Percentiles rank a stretch among this genome's conserved stretches.
Evolutionary conservation across 352 stramenopile species (phyloP).

Genomic region (Globisporangium radiosum): DNA sequence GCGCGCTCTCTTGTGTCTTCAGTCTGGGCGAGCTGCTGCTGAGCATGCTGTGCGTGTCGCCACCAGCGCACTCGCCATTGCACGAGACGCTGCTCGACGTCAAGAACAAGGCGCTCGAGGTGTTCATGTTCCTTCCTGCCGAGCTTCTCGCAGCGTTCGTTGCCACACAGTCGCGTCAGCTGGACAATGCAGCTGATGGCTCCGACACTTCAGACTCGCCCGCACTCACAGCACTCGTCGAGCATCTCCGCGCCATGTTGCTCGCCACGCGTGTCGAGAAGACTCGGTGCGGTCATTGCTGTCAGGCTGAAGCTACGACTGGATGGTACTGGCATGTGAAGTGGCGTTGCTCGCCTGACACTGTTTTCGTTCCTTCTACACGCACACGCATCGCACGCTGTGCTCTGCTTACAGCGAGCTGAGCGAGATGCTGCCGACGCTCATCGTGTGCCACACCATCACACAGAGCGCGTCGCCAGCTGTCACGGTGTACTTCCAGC

Average conservation of each 20-base stretch:
- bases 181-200: not conserved
- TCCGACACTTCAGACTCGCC: not conserved
- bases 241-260: slow-evolving; percentile 51
- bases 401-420: slow-evolving; percentile 15
- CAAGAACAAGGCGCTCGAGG: slow-evolving; percentile 59
- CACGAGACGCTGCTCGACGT: slow-evolving; percentile 28
- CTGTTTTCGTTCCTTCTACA: too few species aligned
- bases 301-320: not conserved
- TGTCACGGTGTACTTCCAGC: slow-evolving; percentile 36
- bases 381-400: too few species aligned
- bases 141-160: slow-evolving; percentile 38
- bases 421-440: slow-evolving; percentile 43
- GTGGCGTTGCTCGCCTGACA: too few species aligned
- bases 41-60: slow-evolving; percentile 26
- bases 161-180: slow-evolving; percentile 14
- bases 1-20: not conserved
- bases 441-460: slow-evolving; percentile 64
- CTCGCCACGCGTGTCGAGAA: slow-evolving; percentile 55
- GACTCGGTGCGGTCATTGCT: slow-evolving; percentile 22
- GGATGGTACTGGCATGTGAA: too few species aligned
- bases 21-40: slow-evolving; percentile 47
- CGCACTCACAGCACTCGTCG: slow-evolving; percentile 24
- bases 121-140: slow-evolving; percentile 55
- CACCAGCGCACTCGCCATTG: slow-evolving; percentile 23
- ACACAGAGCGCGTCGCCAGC: slow-evolving; percentile 22